Percentiles rank a stretch among this genome's conserved stretches.
These are phyloP conservation scores for Aspergillus fumigatiaffinis DNA, from an alignment of 2,329 filamentous ascomycete species.

Conservation along the genomic window DNA sequence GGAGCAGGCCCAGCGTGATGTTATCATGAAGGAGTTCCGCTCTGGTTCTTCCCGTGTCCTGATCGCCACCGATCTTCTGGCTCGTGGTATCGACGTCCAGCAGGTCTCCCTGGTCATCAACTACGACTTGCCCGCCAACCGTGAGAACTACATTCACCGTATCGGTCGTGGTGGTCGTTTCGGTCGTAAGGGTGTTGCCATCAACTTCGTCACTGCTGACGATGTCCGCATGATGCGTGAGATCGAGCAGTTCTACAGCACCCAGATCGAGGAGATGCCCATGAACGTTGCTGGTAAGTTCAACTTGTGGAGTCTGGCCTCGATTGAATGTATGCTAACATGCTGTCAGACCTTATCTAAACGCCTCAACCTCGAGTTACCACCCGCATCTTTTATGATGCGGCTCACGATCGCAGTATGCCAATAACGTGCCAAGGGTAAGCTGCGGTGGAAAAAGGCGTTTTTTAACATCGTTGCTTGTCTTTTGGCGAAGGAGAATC, in stretches of 20 bases:
- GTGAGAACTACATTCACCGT: constrained; percentile 99
- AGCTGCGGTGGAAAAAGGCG: constrained; percentile 23
- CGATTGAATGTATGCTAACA: background rate
- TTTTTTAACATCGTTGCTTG: constrained; percentile 24
- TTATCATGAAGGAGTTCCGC: constrained; percentile 99
- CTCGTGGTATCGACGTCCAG: constrained; percentile 99
- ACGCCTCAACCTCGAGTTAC: background rate
- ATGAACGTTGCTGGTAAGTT: constrained; percentile 73
- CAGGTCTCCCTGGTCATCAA: constrained; percentile 99
- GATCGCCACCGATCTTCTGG: constrained; percentile 95
- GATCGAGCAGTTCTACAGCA: constrained; percentile 99
- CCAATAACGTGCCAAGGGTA: constrained; percentile 24
- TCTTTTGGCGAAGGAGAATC: constrained; percentile 26
- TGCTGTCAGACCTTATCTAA: background rate
- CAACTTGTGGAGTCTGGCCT: background rate
- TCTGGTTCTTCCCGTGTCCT: constrained; percentile 97
- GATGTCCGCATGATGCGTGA: constrained; percentile 99
- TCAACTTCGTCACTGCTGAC: constrained; percentile 99
- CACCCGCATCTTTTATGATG: constrained; percentile 2
- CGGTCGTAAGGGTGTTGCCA: constrained; percentile 99
- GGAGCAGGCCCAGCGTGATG: constrained; percentile 95
- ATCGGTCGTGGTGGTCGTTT: constrained; percentile 99
- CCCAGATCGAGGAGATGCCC: constrained; percentile 99
- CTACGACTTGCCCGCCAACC: constrained; percentile 98
- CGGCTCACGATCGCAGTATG: constrained; percentile 33